Percentiles rank a stretch among this genome's conserved stretches.
Evolutionary conservation across 306 rosid genomes (phyloP).

Genomic region (Arachis hypogaea): DNA sequence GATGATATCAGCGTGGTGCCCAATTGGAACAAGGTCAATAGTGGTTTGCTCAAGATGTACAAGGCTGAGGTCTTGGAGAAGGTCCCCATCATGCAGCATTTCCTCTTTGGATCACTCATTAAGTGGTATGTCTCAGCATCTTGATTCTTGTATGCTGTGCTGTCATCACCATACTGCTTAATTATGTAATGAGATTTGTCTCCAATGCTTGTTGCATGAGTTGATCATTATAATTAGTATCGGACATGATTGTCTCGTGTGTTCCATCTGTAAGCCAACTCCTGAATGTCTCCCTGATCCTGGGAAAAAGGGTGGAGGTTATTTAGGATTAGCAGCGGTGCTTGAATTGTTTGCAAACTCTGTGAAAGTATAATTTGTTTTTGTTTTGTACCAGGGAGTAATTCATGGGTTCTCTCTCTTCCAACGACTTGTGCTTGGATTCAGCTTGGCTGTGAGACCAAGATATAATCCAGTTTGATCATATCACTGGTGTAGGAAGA

Average conservation of each 20-base stretch:
- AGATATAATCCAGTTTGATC: slow-evolving; percentile 35
- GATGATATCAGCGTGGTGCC: slow-evolving; percentile 99
- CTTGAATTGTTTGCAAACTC: too few species aligned
- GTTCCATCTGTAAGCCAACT: background rate
- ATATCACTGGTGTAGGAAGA: background rate
- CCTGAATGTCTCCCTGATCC: too few species aligned
- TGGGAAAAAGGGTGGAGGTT: too few species aligned
- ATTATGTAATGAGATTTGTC: background rate
- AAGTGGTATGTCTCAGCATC: slow-evolving; percentile 55
- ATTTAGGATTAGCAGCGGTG: too few species aligned
- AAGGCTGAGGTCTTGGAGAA: slow-evolving; percentile 97
- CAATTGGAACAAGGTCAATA: slow-evolving; percentile 87
- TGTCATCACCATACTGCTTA: too few species aligned
- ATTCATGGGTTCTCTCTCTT: slow-evolving; percentile 31
- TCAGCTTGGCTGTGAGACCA: slow-evolving; percentile 39
- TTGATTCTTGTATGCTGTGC: too few species aligned
- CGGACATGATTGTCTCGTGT: background rate
- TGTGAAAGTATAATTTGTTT: background rate
- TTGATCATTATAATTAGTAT: slow-evolving; percentile 20
- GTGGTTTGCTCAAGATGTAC: slow-evolving; percentile 97
- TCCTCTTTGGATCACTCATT: slow-evolving; percentile 88
- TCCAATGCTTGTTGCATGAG: slow-evolving; percentile 11
- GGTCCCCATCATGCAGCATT: slow-evolving; percentile 99
- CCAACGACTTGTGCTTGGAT: slow-evolving; percentile 38
- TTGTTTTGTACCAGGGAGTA: slow-evolving; percentile 40